Base-by-base conservation (phyloP, 352 stramenopile species). In the Phytophthora fragariae region DNA sequence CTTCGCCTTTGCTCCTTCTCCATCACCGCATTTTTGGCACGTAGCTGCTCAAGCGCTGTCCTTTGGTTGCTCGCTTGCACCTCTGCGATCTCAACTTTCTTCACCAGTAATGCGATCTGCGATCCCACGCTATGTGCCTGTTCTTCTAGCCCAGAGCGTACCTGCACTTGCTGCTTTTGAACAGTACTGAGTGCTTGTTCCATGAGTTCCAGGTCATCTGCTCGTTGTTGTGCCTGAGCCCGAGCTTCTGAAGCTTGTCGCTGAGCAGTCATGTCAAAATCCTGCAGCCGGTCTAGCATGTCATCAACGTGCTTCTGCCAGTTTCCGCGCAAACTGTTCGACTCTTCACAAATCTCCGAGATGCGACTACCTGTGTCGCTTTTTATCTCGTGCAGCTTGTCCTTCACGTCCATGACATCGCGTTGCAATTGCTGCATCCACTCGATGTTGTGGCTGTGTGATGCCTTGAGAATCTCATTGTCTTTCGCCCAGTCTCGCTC, bases 401-500 rank as follows among this genome's bases (percentile, higher is more conserved):
- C 86, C 62, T 95, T 95, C 31, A 88, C 76, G 44, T 93, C 85
- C 77, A 92, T 92, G 21, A 91, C 83, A 47, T 95, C 88, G 7
- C 88, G 85, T 60, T 95, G 88, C 59, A 95, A 68, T 72, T 93
- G 83, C 60, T 95, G 88, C 88, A 95, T 95, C 88, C 88, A 95
- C 76, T 95, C 88, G 41, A 94, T 62, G 59, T 95, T 92, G 71
- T 94, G 88, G 44, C 73, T 83, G 64, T 95, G 88, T n/a, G 85
- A 92, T 1, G 85, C 79, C 64, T 95, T 95, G 31, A 94, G 77
- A 56, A 95, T 92, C 67, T 95, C 88, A 41, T 94, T 94, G 61
- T 95, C 88, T 68, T 95, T 95, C 17, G 86, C 86, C 86, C 88
- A 95, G 65, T 95, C 86, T 24, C 88, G 83, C 79, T 95, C 88